Percentiles rank a stretch among this genome's conserved stretches.
Conservation (phyloP, 1,284 basidiomycete genomes). For the Ustilago xerochloae region DNA sequence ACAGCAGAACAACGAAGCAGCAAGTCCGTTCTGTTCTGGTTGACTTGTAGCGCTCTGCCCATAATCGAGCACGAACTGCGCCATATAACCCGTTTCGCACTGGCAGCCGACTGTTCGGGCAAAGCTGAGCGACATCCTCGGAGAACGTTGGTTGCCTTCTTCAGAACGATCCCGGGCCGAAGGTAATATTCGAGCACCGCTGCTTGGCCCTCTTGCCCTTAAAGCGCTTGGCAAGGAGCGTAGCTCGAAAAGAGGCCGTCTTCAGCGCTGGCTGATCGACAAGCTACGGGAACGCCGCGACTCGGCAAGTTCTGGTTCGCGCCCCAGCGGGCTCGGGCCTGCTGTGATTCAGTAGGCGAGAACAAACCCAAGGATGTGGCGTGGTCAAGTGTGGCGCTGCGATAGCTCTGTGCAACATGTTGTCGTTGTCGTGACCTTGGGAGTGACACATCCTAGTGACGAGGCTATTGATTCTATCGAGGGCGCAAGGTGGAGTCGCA, state of each 20-base stretch:
- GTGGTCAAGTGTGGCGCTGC: neutral
- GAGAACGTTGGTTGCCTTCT: neutral
- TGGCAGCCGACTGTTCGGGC: too few relatives aligned
- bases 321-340: neutral
- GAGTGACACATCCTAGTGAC: slow-evolving; percentile 9
- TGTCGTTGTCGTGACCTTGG: neutral
- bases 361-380: neutral
- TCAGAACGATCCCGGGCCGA: neutral
- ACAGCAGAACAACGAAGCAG: too few relatives aligned
- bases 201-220: neutral
- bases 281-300: neutral
- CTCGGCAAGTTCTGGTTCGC: neutral
- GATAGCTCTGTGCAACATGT: neutral
- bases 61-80: too few relatives aligned
- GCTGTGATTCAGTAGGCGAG: neutral
- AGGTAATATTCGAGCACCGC: neutral
- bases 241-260: neutral
- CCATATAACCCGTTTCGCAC: too few relatives aligned
- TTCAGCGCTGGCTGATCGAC: neutral
- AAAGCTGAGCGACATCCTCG: neutral
- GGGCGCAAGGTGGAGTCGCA: neutral
- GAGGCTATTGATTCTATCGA: neutral
- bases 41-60: too few relatives aligned
- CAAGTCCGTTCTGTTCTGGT: too few relatives aligned
- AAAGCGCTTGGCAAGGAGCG: neutral